Base-by-base conservation (phyloP, 2,329 filamentous ascomycete genomes). In the Colletotrichum lupini region DNA sequence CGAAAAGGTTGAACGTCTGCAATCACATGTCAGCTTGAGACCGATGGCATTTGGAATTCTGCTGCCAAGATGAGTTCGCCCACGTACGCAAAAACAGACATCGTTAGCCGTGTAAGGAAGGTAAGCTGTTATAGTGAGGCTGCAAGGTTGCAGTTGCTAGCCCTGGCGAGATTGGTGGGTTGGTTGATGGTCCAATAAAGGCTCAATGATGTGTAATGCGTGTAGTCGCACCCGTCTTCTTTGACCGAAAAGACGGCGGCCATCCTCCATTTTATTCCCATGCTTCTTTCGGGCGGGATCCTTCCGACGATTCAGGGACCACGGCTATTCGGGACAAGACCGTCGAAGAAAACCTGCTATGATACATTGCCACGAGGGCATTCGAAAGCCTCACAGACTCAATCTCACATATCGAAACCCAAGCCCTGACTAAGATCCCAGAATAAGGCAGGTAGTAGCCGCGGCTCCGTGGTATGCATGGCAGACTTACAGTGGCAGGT, bases 1-100 rank as follows among this genome's bases (percentile, higher is more conserved):
- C 28, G 87, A 88, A 80, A 91, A 92, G 12, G 85, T 85, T 52
- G 87, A 79, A 79, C 88, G 89, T 64, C 88, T 91, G 75, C 76
- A 69, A 72, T 76, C 75, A 76, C 46, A 0, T 26, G 68, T 72
- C 32, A 74, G 66, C 61, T 61, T 3, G 1, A 19, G 7, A 9
- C 9, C 2, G 60, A 49, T 49, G 19, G 19, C 42, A 22, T 49
- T 49, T 22, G 19, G 19, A 22, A 22, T 22, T 32, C 37, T 1
- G 2, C 19, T 8, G 22, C 24, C 0, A 16, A 24, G 11, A 12
- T 19, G 42, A 14, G 52, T 16, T 22, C 11, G n/a, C 1, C 22
- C 22, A 68, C 85, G 77, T 79, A 84, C 87, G 86, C 85, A 76
- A 88, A 88, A 53, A 86, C 83, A 72, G 86, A 82, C 87, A 88